Evolutionary conservation across 306 rosid genomes (phyloP), one percentile per base, ranked within the genome.

Genomic region (Fagus crenata): DNA sequence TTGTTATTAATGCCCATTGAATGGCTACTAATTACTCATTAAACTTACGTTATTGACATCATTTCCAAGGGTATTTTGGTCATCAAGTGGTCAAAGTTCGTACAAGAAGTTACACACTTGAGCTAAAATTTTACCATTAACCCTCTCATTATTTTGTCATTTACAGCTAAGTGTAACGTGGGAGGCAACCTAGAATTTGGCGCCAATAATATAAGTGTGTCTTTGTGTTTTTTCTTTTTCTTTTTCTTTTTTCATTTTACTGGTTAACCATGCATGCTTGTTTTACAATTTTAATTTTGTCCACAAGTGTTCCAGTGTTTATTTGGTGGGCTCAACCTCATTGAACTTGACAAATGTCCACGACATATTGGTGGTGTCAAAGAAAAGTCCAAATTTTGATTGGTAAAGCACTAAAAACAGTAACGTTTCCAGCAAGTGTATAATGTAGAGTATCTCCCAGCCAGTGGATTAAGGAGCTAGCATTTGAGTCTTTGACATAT

Each of bases 131-230:
- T 83, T 81, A 80, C 82, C 82, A 17, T 14, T 58, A 36, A 65
- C 43, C 77, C 73, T 56, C 73, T 56, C 18, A 11, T 73, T 28
- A 32, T 42, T 43, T 12, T 67, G 49, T 54, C 70, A 54, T 67
- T 87, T 53, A 72, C 76, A 72, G 40, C 77, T 53, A 71, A 56
- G 36, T 56, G 32, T 84, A 76, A 81, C 86, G 77, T 85, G 91
- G 85, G 60, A 81, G 86, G 85, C 87, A 83, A 79, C 86, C 83
- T 81, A 69, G 85, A 67, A 72, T 65, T 64, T 43, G 76, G 76
- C 53, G 81, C 67, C 81, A 56, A 13, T 76, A 56, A 69, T 81
- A 53, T 22, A 32, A 51, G 53, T 35, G 3, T 43, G 31, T 54
- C 2, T 6, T 67, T 15, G 2, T 15, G 17, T 0, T 17, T 1